Evolutionary conservation across 306 rosid species (phyloP).

Genomic region (Acacia confusa): DNA sequence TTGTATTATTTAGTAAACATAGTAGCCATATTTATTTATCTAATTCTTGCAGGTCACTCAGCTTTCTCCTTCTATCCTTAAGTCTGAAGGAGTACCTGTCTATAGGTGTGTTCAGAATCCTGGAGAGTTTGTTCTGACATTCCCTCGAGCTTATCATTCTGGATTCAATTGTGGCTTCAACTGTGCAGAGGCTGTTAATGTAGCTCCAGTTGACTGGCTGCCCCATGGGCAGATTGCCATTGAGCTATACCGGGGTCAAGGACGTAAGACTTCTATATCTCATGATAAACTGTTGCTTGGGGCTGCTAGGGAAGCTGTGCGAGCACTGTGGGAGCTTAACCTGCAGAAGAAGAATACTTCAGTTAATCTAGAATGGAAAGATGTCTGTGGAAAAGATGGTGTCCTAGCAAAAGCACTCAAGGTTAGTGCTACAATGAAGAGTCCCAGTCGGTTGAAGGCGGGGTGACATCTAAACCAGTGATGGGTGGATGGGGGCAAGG

Average conservation of each 20-base stretch:
- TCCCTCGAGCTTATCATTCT: conserved; percentile 98
- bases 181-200: conserved; percentile 99
- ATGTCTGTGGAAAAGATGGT: conserved; percentile 88
- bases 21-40: conserved; percentile 17
- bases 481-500: not conserved
- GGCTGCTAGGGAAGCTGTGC: conserved; percentile 96
- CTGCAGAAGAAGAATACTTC: conserved; percentile 73
- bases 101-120: conserved; percentile 93
- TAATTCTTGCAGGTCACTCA: conserved; percentile 78
- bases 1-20: conserved; percentile 5
- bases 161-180: conserved; percentile 99
- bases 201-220: conserved; percentile 98
- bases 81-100: conserved; percentile 92
- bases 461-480: not conserved
- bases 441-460: not conserved
- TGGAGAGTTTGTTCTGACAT: conserved; percentile 95
- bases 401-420: conserved; percentile 74
- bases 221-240: conserved; percentile 96
- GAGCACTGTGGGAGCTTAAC: conserved; percentile 96
- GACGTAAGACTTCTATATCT: conserved; percentile 94
- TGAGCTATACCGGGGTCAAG: conserved; percentile 79
- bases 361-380: conserved; percentile 82
- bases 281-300: conserved; percentile 96
- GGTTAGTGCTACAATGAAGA: conserved; percentile 45
- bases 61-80: conserved; percentile 90